These are phyloP conservation scores for Solanum ossicruentum DNA, from an alignment of 257 asterid genomes.

Conservation along the genomic window DNA sequence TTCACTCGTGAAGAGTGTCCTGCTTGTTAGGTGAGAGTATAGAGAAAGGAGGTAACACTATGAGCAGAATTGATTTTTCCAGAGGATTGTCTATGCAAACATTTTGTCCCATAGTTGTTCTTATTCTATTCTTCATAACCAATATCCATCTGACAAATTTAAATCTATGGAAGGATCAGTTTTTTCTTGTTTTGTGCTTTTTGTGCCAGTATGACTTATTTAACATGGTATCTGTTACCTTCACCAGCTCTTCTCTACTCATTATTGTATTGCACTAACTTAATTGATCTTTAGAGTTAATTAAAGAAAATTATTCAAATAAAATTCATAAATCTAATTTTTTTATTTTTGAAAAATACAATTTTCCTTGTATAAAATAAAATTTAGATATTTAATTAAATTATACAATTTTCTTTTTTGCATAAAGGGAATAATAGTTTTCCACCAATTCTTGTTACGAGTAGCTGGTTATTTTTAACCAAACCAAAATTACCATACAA, in stretches of 20 bases:
- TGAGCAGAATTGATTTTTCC: not conserved
- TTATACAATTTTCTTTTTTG: not conserved
- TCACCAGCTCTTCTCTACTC: not conserved
- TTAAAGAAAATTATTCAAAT: no score
- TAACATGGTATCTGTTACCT: not conserved
- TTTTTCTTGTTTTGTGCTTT: not conserved
- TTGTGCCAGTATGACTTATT: not conserved
- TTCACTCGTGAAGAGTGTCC: not conserved
- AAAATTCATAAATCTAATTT: no score
- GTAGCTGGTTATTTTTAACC: not conserved
- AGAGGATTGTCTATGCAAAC: not conserved
- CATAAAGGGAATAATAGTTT: no score
- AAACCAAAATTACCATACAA: not conserved
- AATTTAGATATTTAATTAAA: no score
- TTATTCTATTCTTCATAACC: not conserved
- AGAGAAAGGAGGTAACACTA: not conserved
- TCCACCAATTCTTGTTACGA: not conserved
- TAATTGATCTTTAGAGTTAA: no score
- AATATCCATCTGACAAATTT: not conserved
- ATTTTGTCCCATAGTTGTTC: not conserved
- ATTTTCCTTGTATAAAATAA: not conserved
- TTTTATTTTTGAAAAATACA: no score
- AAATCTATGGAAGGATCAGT: not conserved
- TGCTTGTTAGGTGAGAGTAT: not conserved
- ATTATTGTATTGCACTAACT: no score